A percentile compares a stretch with the other conserved stretches of the same genome.
These are phyloP conservation scores for Neurospora sp. DNA, from an alignment of 495 filamentous ascomycete species.

Conservation along the genomic window DNA sequence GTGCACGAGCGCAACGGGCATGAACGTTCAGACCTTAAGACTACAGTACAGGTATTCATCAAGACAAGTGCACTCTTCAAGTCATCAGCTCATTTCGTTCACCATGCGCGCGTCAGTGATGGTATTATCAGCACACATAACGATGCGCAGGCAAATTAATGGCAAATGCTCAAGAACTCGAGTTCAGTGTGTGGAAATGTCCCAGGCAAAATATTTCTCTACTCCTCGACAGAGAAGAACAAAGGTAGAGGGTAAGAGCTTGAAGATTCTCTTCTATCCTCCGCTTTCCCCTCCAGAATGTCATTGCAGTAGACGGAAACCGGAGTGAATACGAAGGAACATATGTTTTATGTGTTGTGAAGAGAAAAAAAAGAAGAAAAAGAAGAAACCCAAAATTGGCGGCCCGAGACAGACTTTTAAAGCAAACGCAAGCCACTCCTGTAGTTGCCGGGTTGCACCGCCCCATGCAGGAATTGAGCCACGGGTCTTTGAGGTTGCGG, in stretches of 20 bases:
- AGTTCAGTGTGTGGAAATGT: constrained; percentile 16
- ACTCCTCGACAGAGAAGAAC: constrained; percentile 24
- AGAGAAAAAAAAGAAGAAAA: constrained; percentile 31
- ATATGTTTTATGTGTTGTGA: constrained; percentile 43
- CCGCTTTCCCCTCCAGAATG: constrained; percentile 68
- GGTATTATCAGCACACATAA: not conserved
- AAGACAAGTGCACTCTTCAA: not conserved
- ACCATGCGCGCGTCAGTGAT: not conserved
- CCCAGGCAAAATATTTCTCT: constrained; percentile 37
- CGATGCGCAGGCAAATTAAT: not conserved
- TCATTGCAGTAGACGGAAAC: constrained; percentile 47
- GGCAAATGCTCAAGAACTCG: not conserved
- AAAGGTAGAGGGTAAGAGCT: constrained; percentile 42
- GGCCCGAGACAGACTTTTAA: constrained; percentile 3
- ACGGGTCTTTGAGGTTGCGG: not conserved
- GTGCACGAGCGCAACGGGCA: not conserved
- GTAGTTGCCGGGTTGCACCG: not conserved
- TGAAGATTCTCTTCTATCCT: constrained; percentile 49
- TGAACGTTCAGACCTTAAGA: not conserved
- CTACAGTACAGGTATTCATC: not conserved
- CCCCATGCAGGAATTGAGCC: not conserved
- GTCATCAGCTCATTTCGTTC: not conserved
- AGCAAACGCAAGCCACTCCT: not conserved
- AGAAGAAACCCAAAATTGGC: not conserved
- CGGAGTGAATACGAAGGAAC: constrained; percentile 80